phyloP scores from a whole-genome alignment of 2,329 filamentous ascomycete genomes.

The Mariannaea elegans region DNA sequence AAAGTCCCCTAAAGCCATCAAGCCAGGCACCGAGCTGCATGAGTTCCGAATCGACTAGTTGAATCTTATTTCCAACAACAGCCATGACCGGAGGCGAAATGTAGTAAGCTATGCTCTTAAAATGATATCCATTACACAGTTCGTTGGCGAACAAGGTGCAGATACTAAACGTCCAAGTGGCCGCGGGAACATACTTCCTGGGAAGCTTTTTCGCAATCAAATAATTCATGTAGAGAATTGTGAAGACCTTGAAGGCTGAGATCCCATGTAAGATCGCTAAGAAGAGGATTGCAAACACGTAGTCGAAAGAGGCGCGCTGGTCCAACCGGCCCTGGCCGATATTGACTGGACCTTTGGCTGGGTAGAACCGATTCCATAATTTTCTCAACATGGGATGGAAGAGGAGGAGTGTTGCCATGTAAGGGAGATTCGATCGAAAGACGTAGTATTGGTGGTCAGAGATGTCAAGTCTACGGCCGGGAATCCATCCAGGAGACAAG shows the following conservation, averaged over 20 bases:
- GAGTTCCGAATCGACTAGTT: slow-evolving; percentile 51
- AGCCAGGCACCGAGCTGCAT: slow-evolving; percentile 74
- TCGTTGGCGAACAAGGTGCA: slow-evolving; percentile 90
- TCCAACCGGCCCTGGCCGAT: slow-evolving; percentile 67
- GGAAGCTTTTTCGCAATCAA: slow-evolving; percentile 78
- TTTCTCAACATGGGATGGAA: slow-evolving; percentile 83
- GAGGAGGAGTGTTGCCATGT: slow-evolving; percentile 76
- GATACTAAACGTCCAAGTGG: slow-evolving; percentile 92
- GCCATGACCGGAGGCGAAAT: slow-evolving; percentile 50
- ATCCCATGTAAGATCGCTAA: slow-evolving; percentile 83
- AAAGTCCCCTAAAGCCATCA: slow-evolving; percentile 83
- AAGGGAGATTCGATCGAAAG: slow-evolving; percentile 88
- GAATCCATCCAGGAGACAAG: slow-evolving; percentile 88
- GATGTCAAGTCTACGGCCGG: slow-evolving; percentile 89
- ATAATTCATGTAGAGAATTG: slow-evolving; percentile 85
- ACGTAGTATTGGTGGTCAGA: slow-evolving; percentile 88
- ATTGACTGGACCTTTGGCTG: slow-evolving; percentile 45
- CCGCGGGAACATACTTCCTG: slow-evolving; percentile 72
- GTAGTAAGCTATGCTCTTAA: slow-evolving; percentile 67
- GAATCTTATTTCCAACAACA: slow-evolving; percentile 38
- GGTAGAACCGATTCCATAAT: slow-evolving; percentile 69
- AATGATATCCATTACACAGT: slow-evolving; percentile 78
- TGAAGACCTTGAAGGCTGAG: slow-evolving; percentile 82
- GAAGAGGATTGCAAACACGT: slow-evolving; percentile 81
- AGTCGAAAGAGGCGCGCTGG: slow-evolving; percentile 83